Evolutionary conservation across 2,329 filamentous ascomycete species (phyloP).

Genomic region (Leptosphaerulina australis): DNA sequence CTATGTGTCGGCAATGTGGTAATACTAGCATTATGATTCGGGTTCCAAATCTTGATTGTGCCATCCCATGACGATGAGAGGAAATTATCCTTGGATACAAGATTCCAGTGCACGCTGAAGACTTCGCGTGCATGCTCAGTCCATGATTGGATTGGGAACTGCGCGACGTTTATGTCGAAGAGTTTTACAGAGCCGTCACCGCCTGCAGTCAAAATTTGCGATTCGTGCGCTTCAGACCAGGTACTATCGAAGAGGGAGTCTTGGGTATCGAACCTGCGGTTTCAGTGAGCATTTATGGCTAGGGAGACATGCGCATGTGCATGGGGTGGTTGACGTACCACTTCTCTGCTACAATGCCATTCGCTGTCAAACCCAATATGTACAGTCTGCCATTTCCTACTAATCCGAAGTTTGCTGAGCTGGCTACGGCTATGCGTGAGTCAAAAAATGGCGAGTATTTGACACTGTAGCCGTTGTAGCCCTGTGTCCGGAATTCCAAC

Average conservation of each 20-base stretch:
- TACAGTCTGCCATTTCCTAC: slow-evolving; percentile 94
- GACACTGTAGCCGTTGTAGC: slow-evolving; percentile 94
- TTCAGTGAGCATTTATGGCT: slow-evolving; percentile 10
- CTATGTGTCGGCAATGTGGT: slow-evolving; percentile 87
- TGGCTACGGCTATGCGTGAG: slow-evolving; percentile 85
- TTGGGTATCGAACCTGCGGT: slow-evolving; percentile 85
- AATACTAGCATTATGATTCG: slow-evolving; percentile 73
- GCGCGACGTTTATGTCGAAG: slow-evolving; percentile 79
- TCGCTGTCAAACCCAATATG: slow-evolving; percentile 78
- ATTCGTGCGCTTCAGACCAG: slow-evolving; percentile 97
- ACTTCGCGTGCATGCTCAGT: slow-evolving; percentile 93
- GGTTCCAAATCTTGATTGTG: slow-evolving; percentile 94
- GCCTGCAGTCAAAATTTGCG: slow-evolving; percentile 85
- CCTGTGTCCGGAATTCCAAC: slow-evolving; percentile 92
- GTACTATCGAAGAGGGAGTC: slow-evolving; percentile 93
- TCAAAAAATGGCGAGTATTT: slow-evolving; percentile 99
- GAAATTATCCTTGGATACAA: slow-evolving; percentile 88
- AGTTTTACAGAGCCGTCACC: slow-evolving; percentile 95
- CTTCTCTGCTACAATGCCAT: slow-evolving; percentile 84
- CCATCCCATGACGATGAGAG: slow-evolving; percentile 95
- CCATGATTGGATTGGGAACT: slow-evolving; percentile 90
- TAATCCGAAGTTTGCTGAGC: slow-evolving; percentile 94
- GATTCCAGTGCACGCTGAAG: slow-evolving; percentile 91
- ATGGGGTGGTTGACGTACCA: slow-evolving; percentile 57
- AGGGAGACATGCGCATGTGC: neutral